phyloP scores from a whole-genome alignment of 352 stramenopile species.

The Pythium folliculosum region DNA sequence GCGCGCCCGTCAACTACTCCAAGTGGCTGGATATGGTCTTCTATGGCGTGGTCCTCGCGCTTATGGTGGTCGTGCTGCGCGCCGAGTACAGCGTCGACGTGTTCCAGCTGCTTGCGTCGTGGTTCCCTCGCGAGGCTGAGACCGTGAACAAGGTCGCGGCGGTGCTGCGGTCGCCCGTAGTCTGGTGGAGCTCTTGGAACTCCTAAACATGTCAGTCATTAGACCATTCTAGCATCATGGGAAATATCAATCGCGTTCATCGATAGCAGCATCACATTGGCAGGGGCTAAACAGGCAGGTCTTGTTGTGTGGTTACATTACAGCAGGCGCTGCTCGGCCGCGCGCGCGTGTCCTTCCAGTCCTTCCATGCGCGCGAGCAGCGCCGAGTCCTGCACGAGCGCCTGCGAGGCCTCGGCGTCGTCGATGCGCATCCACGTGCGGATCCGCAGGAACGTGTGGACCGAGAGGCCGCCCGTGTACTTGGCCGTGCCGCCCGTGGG shows the following conservation, averaged over 20 bases:
- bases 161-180: slow-evolving; percentile 6
- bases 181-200: too few relatives aligned
- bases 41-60: slow-evolving; percentile 35
- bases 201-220: too few relatives aligned
- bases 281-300: too few relatives aligned
- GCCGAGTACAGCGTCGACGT: slow-evolving; percentile 62
- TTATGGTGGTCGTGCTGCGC: slow-evolving; percentile 50
- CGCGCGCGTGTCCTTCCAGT: slow-evolving; percentile 79
- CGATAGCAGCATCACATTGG: too few relatives aligned
- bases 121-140: slow-evolving; percentile 55
- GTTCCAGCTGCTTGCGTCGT: slow-evolving; percentile 34
- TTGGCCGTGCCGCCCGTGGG: slow-evolving; percentile 96
- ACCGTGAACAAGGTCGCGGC: slow-evolving; percentile 37
- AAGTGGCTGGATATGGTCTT: slow-evolving; percentile 49
- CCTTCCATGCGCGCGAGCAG: slow-evolving; percentile 92
- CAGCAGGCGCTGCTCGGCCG: slow-evolving; percentile 77
- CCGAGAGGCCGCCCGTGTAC: slow-evolving; percentile 97
- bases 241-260: too few relatives aligned
- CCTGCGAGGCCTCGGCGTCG: slow-evolving; percentile 73
- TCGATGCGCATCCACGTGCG: slow-evolving; percentile 99
- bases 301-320: slow-evolving; percentile 27
- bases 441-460: slow-evolving; percentile 98
- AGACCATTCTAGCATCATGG: too few relatives aligned
- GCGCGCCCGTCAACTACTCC: slow-evolving; percentile 31
- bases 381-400: slow-evolving; percentile 93